A percentile compares a stretch with the other conserved stretches of the same genome.
These are phyloP conservation scores for Chimonanthus praecox DNA, from an alignment of 164 flowering plant species.

Conservation along the genomic window DNA sequence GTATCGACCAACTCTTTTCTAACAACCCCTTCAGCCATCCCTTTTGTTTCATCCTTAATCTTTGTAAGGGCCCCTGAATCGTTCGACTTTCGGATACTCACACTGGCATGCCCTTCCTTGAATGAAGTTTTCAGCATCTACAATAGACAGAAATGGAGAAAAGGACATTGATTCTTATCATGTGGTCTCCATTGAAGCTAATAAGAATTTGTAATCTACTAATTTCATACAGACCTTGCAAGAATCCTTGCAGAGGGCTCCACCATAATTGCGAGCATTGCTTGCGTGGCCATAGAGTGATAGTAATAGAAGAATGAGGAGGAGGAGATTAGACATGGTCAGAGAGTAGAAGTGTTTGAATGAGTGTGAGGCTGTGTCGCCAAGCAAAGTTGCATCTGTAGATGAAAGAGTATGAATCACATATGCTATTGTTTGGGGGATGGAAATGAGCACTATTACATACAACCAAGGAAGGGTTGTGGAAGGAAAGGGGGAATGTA, in stretches of 20 bases:
- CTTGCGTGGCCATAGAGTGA: constrained; percentile 30
- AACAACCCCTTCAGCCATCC: constrained; percentile 19
- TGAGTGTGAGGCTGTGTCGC: background rate
- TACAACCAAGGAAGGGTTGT: too few species aligned
- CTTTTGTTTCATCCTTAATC: constrained; percentile 6
- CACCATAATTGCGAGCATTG: constrained; percentile 26
- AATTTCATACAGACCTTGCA: constrained; percentile 23
- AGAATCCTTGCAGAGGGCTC: constrained; percentile 6
- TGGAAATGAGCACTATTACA: constrained; percentile 11
- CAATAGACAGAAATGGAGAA: constrained; percentile 1
- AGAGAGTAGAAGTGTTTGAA: background rate
- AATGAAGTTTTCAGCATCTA: constrained; percentile 5
- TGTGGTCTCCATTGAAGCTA: background rate
- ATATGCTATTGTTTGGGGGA: constrained; percentile 43
- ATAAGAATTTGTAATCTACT: background rate
- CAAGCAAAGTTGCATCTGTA: constrained; percentile 31
- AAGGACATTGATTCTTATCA: background rate
- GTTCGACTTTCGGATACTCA: constrained; percentile 1
- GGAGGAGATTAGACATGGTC: constrained; percentile 20
- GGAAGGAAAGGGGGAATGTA: constrained; percentile 13
- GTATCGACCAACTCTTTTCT: constrained; percentile 17
- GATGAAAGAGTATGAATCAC: constrained; percentile 43
- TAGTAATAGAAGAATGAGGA: constrained; percentile 22
- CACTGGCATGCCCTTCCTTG: background rate
- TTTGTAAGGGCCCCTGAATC: constrained; percentile 5